Conservation (phyloP, 176 grass and related monocot species). For the Pontederia paniculata region DNA sequence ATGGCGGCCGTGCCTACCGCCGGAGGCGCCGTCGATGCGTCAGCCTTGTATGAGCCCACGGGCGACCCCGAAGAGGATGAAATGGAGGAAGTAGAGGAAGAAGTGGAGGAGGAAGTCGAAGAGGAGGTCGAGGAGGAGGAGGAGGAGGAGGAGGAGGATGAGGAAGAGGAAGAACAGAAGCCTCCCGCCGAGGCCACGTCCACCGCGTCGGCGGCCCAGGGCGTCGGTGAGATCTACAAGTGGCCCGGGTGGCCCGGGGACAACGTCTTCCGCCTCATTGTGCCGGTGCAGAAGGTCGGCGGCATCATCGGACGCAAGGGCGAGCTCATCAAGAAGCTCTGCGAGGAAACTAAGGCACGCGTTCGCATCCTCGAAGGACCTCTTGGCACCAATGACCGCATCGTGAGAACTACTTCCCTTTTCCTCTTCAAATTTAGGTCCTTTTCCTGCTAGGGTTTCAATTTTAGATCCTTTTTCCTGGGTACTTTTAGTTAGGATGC, state of each 20-base stretch:
- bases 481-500: no score
- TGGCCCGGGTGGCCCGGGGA: constrained; percentile 96
- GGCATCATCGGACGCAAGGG: constrained; percentile 96
- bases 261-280: constrained; percentile 73
- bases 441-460: no score
- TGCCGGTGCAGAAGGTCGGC: constrained; percentile 80
- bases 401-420: constrained; percentile 34
- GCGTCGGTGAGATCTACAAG: constrained; percentile 31
- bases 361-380: constrained; percentile 77
- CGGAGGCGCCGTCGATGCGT: no score
- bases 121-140: neutral
- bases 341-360: constrained; percentile 86
- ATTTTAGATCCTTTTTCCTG: no score
- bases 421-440: no score
- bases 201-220: constrained; percentile 8
- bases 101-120: constrained; percentile 15
- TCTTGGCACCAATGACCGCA: constrained; percentile 62
- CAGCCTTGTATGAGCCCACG: no score
- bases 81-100: constrained; percentile 13
- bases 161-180: neutral
- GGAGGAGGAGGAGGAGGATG: neutral
- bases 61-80: no score
- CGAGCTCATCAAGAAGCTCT: constrained; percentile 83
- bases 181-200: neutral
- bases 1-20: no score